phyloP scores from a whole-genome alignment of 73 alveolate genomes.

The Tetrahymena thermophila region DNA sequence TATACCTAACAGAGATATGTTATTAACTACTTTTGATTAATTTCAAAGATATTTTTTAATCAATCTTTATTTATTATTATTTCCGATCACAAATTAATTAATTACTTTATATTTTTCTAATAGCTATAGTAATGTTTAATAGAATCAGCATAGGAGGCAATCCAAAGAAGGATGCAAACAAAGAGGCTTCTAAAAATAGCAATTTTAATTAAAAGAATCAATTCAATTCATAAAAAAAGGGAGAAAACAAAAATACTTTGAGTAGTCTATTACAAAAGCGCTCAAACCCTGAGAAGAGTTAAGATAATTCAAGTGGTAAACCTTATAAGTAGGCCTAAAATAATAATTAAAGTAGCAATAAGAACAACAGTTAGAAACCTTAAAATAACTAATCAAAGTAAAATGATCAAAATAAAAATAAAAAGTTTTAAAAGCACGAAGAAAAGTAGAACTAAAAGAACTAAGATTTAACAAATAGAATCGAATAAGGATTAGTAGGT shows the following conservation, averaged over 20 bases:
- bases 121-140: neutral
- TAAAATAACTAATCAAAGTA: neutral
- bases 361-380: neutral
- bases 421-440: neutral
- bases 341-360: neutral
- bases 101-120: neutral
- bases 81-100: neutral
- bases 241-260: neutral
- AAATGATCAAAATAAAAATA: neutral
- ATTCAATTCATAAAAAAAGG: neutral
- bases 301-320: neutral
- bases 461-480: neutral
- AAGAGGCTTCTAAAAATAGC: neutral
- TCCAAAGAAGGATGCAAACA: neutral
- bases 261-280: neutral
- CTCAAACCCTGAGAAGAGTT: neutral
- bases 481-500: neutral
- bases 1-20: neutral
- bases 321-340: neutral
- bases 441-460: neutral
- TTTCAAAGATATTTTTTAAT: neutral
- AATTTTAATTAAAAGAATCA: neutral
- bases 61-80: neutral
- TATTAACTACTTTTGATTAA: no score
- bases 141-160: neutral